phyloP scores from a whole-genome alignment of 202 grass and related monocot genomes.

The Zoysia matrella region DNA sequence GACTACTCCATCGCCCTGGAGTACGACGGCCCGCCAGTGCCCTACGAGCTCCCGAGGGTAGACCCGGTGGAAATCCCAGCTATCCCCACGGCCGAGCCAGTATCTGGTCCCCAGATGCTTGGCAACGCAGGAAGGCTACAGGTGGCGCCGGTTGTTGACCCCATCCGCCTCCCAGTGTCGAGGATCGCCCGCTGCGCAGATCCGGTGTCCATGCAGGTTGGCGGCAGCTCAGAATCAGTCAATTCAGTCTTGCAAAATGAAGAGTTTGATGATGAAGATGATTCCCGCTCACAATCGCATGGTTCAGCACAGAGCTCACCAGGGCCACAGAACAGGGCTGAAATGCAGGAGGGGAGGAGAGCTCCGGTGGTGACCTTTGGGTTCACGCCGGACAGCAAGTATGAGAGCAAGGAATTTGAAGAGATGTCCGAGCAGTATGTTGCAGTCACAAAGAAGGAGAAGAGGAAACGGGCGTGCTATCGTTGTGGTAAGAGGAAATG shows the following conservation, averaged over 20 bases:
- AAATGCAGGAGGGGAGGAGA: slow-evolving; percentile 44
- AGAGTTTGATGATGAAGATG: slow-evolving; percentile 65
- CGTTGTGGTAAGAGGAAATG: slow-evolving; percentile 93
- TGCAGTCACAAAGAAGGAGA: slow-evolving; percentile 27
- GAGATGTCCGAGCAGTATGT: too few relatives aligned
- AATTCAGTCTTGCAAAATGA: slow-evolving; percentile 72
- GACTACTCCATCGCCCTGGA: slow-evolving; percentile 96
- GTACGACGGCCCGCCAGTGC: slow-evolving; percentile 88
- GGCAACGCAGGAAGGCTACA: slow-evolving; percentile 35
- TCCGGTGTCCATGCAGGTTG: slow-evolving; percentile 14
- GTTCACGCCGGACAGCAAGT: slow-evolving; percentile 25
- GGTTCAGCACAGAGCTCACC: slow-evolving; percentile 52
- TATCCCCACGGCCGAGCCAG: slow-evolving; percentile 77
- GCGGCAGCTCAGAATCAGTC: too few relatives aligned
- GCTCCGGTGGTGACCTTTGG: slow-evolving; percentile 44
- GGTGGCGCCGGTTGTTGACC: slow-evolving; percentile 60
- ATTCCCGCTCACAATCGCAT: slow-evolving; percentile 42
- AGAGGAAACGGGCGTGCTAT: slow-evolving; percentile 56
- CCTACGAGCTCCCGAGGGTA: slow-evolving; percentile 83
- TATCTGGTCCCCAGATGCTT: slow-evolving; percentile 42
- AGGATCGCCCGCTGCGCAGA: slow-evolving; percentile 65
- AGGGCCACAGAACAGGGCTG: slow-evolving; percentile 39
- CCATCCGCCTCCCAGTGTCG: slow-evolving; percentile 76
- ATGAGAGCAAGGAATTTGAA: too few relatives aligned
- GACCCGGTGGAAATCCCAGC: slow-evolving; percentile 69